Evolutionary conservation across 2,329 filamentous ascomycete species (phyloP).

Genomic region (Sporothrix humicola): DNA sequence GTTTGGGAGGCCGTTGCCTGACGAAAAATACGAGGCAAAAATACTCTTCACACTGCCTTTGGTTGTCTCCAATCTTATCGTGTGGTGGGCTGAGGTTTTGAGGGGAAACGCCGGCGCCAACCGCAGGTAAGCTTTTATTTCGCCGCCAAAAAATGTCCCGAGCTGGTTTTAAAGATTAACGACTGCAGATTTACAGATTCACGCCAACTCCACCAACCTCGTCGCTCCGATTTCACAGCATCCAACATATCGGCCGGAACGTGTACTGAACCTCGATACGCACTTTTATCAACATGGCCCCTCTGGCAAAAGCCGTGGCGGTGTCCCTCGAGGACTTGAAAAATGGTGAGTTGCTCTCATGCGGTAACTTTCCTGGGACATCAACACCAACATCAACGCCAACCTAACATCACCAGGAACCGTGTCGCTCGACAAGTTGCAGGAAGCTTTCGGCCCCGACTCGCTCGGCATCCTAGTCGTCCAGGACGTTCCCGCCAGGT

Average conservation of each 20-base stretch:
- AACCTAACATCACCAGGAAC: constrained; percentile 54
- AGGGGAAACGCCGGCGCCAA: constrained; percentile 32
- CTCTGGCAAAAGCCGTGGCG: constrained; percentile 37
- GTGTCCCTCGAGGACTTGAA: constrained; percentile 38
- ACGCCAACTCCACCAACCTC: neutral
- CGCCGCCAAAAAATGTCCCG: neutral
- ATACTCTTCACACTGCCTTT: neutral
- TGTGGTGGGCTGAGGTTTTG: constrained; percentile 12
- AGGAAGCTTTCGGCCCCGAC: constrained; percentile 84
- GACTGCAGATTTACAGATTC: neutral
- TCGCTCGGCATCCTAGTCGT: constrained; percentile 95
- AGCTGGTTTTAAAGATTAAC: neutral
- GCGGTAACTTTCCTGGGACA: neutral
- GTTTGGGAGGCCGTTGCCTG: neutral
- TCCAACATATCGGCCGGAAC: no score
- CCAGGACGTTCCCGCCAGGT: constrained; percentile 77
- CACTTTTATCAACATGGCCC: constrained; percentile 32
- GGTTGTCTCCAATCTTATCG: constrained; percentile 4
- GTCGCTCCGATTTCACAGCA: constrained; percentile 5
- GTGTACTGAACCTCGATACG: neutral
- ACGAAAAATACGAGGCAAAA: neutral
- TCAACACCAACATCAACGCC: neutral
- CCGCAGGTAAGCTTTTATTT: constrained; percentile 24
- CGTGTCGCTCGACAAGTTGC: constrained; percentile 70
- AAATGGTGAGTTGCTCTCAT: constrained; percentile 31